phyloP scores from a whole-genome alignment of 345 rosid species.

The Aegle marmelos region DNA sequence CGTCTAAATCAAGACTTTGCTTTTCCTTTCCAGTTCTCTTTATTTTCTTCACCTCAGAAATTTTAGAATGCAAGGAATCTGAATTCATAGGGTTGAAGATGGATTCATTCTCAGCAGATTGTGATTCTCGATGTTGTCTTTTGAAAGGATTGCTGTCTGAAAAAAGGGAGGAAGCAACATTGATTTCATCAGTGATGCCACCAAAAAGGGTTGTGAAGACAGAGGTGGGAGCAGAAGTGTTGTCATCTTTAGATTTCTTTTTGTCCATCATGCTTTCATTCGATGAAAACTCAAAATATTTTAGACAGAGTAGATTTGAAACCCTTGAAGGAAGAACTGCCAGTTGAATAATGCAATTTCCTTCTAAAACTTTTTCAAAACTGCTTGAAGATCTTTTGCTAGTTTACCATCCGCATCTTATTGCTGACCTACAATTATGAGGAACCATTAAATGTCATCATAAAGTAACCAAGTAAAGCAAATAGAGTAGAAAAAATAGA shows the following conservation, averaged over 20 bases:
- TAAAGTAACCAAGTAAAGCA: neutral
- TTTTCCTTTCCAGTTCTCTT: slow-evolving; percentile 23
- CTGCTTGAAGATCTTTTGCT: slow-evolving; percentile 96
- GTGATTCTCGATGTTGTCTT: slow-evolving; percentile 45
- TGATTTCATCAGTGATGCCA: slow-evolving; percentile 15
- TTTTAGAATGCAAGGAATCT: slow-evolving; percentile 7
- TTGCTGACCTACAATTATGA: slow-evolving; percentile 57
- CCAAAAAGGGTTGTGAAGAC: slow-evolving; percentile 47
- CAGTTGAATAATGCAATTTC: slow-evolving; percentile 84
- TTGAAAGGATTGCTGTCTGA: slow-evolving; percentile 82
- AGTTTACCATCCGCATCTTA: slow-evolving; percentile 92
- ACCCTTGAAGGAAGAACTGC: slow-evolving; percentile 59
- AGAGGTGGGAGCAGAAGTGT: slow-evolving; percentile 26
- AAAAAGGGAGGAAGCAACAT: slow-evolving; percentile 50
- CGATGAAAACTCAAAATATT: neutral
- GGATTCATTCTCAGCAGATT: neutral
- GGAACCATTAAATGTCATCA: neutral
- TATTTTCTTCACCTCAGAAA: slow-evolving; percentile 10
- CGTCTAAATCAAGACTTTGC: neutral
- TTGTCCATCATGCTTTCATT: slow-evolving; percentile 31
- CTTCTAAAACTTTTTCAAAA: slow-evolving; percentile 91
- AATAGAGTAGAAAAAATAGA: neutral
- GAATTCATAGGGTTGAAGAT: neutral
- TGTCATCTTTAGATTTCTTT: slow-evolving; percentile 28
- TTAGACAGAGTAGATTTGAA: neutral